Evolutionary conservation across 164 flowering plant species (phyloP), one percentile per base, ranked within the genome.

Genomic region (Platanus orientalis): DNA sequence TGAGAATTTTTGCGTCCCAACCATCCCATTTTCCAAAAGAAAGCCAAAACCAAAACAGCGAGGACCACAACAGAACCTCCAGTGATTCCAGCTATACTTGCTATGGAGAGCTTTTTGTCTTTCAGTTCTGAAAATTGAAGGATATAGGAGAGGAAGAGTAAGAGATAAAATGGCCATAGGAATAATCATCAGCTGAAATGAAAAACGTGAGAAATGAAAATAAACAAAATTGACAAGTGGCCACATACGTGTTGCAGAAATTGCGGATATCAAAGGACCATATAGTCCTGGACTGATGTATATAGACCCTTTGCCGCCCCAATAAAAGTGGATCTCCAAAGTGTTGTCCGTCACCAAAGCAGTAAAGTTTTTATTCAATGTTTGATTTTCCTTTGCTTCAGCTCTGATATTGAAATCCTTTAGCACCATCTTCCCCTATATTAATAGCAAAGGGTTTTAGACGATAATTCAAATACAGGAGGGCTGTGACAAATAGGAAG

Each of bases 221-320:
- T n/a, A 47, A 7, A n/a, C 17, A 29, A 10, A n/a, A 30, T 48
- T 29, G 11, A 21, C 14, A 17, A 49, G 9, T 6, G 29, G n/a
- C 12, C 3, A 49, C 49, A 55, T 29, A 24, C 28, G 28, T 23
- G 28, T 50, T 20, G 36, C 44, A 2, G 64, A n/a, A 9, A 61
- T 61, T 6, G 55, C 64, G 9, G 64, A 61, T n/a, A 61, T 49
- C 30, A 61, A 45, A 20, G 64, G n/a, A n/a, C n/a, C n/a, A n/a
- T n/a, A n/a, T n/a, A n/a, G n/a, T n/a, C n/a, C n/a, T n/a, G n/a
- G n/a, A 56, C 30, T 56, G 29, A 24, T 52, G 55, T 24, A 24
- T 1, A 52, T 14, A 21, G 55, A 52, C 55, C 55, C 55, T 52
- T 52, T 52, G 28, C 55, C 55, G 25, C 28, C 55, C 29, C 24